Evolutionary conservation across 2,329 filamentous ascomycete genomes (phyloP), one percentile per base, ranked within the genome.

Genomic region (Pseudogymnoascus sp.): DNA sequence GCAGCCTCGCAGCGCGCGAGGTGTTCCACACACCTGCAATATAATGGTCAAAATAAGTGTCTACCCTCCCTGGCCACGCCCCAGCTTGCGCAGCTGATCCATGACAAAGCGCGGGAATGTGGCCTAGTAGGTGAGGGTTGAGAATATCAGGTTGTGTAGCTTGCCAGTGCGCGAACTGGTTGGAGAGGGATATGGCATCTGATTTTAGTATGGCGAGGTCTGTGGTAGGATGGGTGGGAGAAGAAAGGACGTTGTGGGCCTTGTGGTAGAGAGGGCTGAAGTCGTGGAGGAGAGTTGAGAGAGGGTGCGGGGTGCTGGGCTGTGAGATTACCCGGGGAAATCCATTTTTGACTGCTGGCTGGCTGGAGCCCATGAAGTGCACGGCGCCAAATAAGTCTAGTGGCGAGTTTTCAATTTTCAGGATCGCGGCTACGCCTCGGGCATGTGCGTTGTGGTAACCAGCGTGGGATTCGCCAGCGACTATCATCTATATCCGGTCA

Each of bases 11-110:
- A 14, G 79, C 78, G 14, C 83, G 78, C 67, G 78, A 76, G 75
- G 83, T 76, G 71, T 85, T 86, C 79, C 80, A 83, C 5, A 84
- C 77, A 66, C 79, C 81, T 19, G 80, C 79, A 43, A 84, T 80
- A 78, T 80, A 85, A 54, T 84, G 76, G 70, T 86, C 83, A 51
- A 77, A 75, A 69, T 86, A 86, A 1, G 81, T 75, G 68, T 86
- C 83, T 37, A 86, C 79, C 6, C 80, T 78, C 2, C 84, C 83
- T 0, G 84, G 83, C 68, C 81, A 86, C 0, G 82, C 81, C 65
- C 84, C 82, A 3, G 80, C 81, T 63, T 31, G 10, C 2, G 41
- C 10, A 23, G 36, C 19, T 3, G 37, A 23, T 25, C 48, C 25
- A 21, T 51, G 3, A 10, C 14, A 23, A 21, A 16, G 3, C 8